Evolutionary conservation across 495 filamentous ascomycete genomes (phyloP), one percentile per base, ranked within the genome.

Genomic region (Penicillium simplicissimum): DNA sequence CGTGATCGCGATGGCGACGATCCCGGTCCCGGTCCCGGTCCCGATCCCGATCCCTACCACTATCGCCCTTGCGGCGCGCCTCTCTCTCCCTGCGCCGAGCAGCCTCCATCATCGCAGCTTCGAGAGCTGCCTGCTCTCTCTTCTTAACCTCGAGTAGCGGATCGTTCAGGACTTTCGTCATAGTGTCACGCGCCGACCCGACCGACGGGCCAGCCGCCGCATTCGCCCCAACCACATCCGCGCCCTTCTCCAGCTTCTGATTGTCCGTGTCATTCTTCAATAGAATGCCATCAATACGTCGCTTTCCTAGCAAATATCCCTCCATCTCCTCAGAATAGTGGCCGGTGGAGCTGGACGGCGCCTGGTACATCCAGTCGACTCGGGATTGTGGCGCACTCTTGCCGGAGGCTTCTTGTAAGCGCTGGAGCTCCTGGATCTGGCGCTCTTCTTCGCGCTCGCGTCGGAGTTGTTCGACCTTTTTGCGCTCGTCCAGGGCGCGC

Each of bases 351-450:
- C 85, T 87, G 37, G 89, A 88, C 9, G 95, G 92, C 1, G 93
- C 95, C 65, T 86, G 81, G 76, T 98, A 98, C 91, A 98, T 96
- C 90, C 96, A 98, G 67, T 98, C 94, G 19, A 98, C 95, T 13
- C 92, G 85, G 62, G 92, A 87, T 2, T 87, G 70, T 36, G 85
- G 83, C 59, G 86, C 89, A 59, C 84, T 82, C 17, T 93, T 92
- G 35, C 96, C 96, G 13, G 92, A 89, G 40, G 89, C 88, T 76
- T 97, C 96, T 58, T 96, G 92, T 47, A 96, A 85, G 47, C 87
- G 86, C 69, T 96, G 90, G 2, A 98, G 87, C 69, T 97, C 95
- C 70, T 96, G 90, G 62, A 96, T 90, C 58, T 88, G 85, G 10
- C 96, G 88, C 77, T 99, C 95, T 77, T 99, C 93, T 67, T 92